A percentile compares a stretch with the other conserved stretches of the same genome.
phyloP scores from a whole-genome alignment of 176 grass and related monocot species.

The Triticum timopheevii region DNA sequence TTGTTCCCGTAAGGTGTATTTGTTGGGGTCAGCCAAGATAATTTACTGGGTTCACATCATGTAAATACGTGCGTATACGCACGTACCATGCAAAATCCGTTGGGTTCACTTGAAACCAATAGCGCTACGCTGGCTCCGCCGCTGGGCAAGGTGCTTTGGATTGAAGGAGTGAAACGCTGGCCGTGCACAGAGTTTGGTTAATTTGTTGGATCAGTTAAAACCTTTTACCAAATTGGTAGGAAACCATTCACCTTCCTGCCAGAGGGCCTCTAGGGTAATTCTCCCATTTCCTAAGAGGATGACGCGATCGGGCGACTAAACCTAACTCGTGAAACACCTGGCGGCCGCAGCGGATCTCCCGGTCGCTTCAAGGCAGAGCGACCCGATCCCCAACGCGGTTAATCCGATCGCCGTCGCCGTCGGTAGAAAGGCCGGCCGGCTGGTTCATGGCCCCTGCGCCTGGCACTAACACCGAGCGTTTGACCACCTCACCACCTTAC shows the following conservation, averaged over 20 bases:
- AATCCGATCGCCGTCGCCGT: constrained; percentile 27
- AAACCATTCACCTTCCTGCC: neutral
- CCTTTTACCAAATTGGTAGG: neutral
- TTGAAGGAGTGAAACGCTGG: neutral
- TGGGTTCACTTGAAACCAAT: no score
- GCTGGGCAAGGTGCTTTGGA: neutral
- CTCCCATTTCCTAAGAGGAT: neutral
- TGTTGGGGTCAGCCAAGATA: no score
- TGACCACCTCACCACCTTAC: constrained; percentile 12
- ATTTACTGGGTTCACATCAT: no score
- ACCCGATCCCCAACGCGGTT: constrained; percentile 28
- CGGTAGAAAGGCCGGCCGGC: constrained; percentile 7
- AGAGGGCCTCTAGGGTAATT: neutral
- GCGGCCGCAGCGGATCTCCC: neutral
- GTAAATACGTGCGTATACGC: no score
- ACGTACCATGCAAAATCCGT: no score
- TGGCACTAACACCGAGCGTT: neutral
- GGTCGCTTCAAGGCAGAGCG: constrained; percentile 38
- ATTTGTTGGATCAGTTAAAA: no score
- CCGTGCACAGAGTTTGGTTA: neutral
- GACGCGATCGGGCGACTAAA: neutral
- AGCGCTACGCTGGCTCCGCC: no score
- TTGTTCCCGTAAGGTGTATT: no score
- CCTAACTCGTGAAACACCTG: constrained; percentile 49
- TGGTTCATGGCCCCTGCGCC: neutral